phyloP scores from a whole-genome alignment of 192 early-diverging fungal species.

The Cetraspora pellucida region DNA sequence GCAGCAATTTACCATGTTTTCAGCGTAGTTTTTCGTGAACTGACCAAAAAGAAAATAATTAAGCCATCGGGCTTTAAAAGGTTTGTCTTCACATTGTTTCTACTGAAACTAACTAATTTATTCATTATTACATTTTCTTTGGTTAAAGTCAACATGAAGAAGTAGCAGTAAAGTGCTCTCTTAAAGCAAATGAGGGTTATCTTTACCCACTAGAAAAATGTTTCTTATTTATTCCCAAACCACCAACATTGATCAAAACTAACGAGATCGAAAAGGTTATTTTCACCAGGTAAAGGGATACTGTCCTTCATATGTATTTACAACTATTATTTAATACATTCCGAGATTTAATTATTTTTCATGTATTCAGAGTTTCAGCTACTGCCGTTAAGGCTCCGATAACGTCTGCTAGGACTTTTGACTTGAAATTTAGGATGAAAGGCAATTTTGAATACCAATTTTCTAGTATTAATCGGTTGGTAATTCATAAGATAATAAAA shows the following conservation, averaged over 20 bases:
- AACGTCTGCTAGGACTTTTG: slow-evolving; percentile 77
- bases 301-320: no score
- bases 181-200: slow-evolving; percentile 96
- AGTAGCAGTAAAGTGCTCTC: slow-evolving; percentile 88
- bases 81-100: background rate
- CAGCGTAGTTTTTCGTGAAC: slow-evolving; percentile 79
- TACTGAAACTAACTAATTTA: background rate
- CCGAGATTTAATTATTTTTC: slow-evolving; percentile 28
- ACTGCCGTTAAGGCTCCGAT: slow-evolving; percentile 44
- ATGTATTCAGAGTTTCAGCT: slow-evolving; percentile 24
- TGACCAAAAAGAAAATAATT: slow-evolving; percentile 77
- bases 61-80: slow-evolving; percentile 51
- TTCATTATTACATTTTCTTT: background rate
- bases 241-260: slow-evolving; percentile 84
- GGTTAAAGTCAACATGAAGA: slow-evolving; percentile 68
- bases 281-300: slow-evolving; percentile 67
- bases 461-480: slow-evolving; percentile 76
- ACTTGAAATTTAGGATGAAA: slow-evolving; percentile 90
- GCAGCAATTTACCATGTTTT: slow-evolving; percentile 85
- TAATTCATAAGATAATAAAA: background rate
- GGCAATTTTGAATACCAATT: slow-evolving; percentile 79
- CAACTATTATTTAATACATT: slow-evolving; percentile 17
- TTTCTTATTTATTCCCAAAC: slow-evolving; percentile 95
- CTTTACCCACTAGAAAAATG: slow-evolving; percentile 93
- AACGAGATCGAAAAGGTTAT: slow-evolving; percentile 84